phyloP scores from a whole-genome alignment of 495 filamentous ascomycete genomes.

The Penicillium turbatum region DNA sequence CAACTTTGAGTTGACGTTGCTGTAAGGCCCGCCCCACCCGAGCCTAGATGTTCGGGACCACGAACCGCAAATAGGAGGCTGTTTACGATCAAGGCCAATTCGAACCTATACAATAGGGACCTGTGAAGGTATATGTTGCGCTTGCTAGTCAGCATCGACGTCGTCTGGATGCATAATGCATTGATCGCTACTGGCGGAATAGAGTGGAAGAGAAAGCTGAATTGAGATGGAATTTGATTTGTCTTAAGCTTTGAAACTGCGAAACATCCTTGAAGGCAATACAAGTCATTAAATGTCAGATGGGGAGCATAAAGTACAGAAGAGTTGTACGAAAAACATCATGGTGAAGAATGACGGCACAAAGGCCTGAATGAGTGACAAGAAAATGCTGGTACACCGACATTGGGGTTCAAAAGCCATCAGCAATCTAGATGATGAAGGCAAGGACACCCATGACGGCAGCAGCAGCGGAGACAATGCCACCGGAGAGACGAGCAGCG shows the following conservation, averaged over 20 bases:
- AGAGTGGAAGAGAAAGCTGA: no score
- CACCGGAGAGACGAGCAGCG: slow-evolving; percentile 26
- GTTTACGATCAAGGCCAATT: no score
- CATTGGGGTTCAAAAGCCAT: background rate
- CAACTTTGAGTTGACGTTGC: background rate
- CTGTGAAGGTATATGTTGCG: no score
- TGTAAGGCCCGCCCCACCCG: background rate
- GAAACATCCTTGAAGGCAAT: slow-evolving; percentile 3
- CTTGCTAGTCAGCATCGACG: no score
- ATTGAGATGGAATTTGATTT: no score
- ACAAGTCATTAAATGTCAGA: slow-evolving; percentile 15
- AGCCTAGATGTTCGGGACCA: background rate
- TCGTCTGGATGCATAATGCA: no score
- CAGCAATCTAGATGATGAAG: slow-evolving; percentile 26
- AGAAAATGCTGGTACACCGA: background rate
- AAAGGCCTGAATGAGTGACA: slow-evolving; percentile 7
- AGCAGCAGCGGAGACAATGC: slow-evolving; percentile 25
- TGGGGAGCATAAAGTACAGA: slow-evolving; percentile 6
- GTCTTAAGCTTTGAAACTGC: background rate
- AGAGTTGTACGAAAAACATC: slow-evolving; percentile 9
- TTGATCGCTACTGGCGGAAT: no score
- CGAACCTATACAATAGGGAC: no score
- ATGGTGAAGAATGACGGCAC: background rate
- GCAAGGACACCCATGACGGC: slow-evolving; percentile 33
- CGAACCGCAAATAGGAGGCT: background rate